Conservation (phyloP, 331 rosid species). For the Telfairia occidentalis region DNA sequence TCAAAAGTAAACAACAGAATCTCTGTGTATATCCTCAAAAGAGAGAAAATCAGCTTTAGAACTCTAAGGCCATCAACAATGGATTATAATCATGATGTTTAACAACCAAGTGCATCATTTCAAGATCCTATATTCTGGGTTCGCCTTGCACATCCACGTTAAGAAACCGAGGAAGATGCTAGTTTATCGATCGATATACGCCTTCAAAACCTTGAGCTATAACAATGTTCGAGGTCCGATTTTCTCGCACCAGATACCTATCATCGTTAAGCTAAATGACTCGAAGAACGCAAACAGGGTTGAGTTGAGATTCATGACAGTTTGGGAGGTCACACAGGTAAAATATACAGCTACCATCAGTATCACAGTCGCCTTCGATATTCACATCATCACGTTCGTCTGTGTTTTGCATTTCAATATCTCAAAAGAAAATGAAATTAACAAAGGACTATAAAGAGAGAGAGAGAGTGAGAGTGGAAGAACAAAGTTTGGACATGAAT, state of each 20-base stretch:
- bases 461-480: background rate
- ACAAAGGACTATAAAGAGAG: background rate
- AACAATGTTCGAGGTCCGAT: no score
- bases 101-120: conserved; percentile 14
- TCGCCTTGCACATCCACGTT: background rate
- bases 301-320: background rate
- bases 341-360: background rate
- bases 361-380: background rate
- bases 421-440: background rate
- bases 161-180: background rate
- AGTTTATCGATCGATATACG: no score
- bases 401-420: background rate
- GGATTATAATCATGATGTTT: background rate
- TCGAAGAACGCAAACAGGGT: background rate
- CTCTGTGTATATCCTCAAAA: no score
- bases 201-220: no score
- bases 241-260: no score
- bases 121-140: background rate
- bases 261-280: background rate
- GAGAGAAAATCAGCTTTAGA: background rate
- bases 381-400: background rate
- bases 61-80: no score
- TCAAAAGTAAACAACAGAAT: no score
- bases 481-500: background rate
- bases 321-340: background rate